A percentile compares a stretch with the other conserved stretches of the same genome.
Evolutionary conservation across 108 stramenopile genomes (phyloP).

Genomic region (Nitzschia palea): DNA sequence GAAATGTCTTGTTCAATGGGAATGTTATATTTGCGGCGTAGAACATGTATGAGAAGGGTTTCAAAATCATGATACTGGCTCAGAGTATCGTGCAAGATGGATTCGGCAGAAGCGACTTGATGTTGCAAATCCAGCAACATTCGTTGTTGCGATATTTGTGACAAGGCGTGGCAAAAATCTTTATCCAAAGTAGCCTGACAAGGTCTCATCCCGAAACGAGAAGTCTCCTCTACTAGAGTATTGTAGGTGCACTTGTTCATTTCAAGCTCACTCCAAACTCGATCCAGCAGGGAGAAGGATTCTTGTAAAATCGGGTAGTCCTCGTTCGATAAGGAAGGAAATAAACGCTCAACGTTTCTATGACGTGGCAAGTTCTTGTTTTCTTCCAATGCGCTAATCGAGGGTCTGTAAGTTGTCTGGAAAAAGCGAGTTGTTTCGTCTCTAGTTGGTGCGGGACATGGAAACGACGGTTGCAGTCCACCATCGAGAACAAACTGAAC

Average conservation of each 20-base stretch:
- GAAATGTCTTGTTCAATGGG: slow-evolving; percentile 1
- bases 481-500: slow-evolving; percentile 9
- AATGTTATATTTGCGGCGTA: slow-evolving; percentile 18
- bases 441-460: not conserved
- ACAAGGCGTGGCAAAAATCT: slow-evolving; percentile 27
- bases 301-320: slow-evolving; percentile 32
- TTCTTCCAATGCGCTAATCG: not conserved
- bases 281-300: slow-evolving; percentile 25
- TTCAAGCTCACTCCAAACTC: slow-evolving; percentile 34
- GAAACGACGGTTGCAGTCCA: slow-evolving; percentile 3
- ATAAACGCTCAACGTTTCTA: not conserved
- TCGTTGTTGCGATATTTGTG: slow-evolving; percentile 27
- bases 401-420: not conserved
- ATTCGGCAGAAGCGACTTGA: slow-evolving; percentile 12
- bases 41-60: slow-evolving; percentile 12
- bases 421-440: slow-evolving; percentile 5
- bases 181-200: slow-evolving; percentile 32
- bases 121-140: slow-evolving; percentile 28
- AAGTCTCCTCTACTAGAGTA: slow-evolving; percentile 29
- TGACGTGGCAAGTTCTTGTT: slow-evolving; percentile 1
- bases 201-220: slow-evolving; percentile 37
- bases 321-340: slow-evolving; percentile 9
- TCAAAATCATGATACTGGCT: slow-evolving; percentile 24
- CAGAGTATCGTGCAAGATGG: slow-evolving; percentile 17
- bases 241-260: slow-evolving; percentile 29